Base-by-base conservation (phyloP, 1,284 basidiomycete genomes). In the Pseudozyma sp. region DNA sequence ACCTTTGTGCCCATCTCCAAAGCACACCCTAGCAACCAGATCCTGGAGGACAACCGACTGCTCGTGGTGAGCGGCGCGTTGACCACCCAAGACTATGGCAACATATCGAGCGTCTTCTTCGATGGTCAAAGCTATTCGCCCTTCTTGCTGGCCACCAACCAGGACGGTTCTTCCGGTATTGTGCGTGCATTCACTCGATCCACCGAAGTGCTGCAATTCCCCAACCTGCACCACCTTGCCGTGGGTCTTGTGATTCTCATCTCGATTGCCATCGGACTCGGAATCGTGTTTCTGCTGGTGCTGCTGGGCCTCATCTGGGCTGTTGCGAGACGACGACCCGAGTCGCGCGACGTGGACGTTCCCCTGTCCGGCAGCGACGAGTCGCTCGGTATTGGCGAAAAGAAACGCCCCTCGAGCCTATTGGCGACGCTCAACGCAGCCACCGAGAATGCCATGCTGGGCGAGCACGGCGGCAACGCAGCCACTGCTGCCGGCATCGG, bases 251-350 rank as follows among this genome's bases (percentile, higher is more conserved):
- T 99, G 58, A 97, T 99, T 69, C 88, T 98, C 42, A 95, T 99
- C 77, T 96, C 94, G 5, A 97, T 99, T 77, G 96, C 95, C 33
- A 97, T 98, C 71, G 91, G 93, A 5, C 94, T 95, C 10, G 96
- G 94, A 30, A 90, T 98, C 29, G 93, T 99, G 54, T 94, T 99
- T 86, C 86, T 98, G 1, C 88, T 97, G 24, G 92, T 93, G 14
- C 86, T 97, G 39, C 88, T 94, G 62, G 94, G 93, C 49, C 91
- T 98, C 48, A 86, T 98, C 44, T 93, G 94, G 90, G 91, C 94
- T 0, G 88, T 97, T 13, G 90, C 94, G 83, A 90, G 92, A 24
- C 88, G 93, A 54, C 66, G 68, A 43, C 66, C 72, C n/a, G 68
- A 75, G 54, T 49, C 61, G 9, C 56, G 64, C 40, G 53, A 68